These are phyloP conservation scores for Coemansia sp. DNA, from an alignment of 192 early-diverging fungal genomes.

Conservation along the genomic window DNA sequence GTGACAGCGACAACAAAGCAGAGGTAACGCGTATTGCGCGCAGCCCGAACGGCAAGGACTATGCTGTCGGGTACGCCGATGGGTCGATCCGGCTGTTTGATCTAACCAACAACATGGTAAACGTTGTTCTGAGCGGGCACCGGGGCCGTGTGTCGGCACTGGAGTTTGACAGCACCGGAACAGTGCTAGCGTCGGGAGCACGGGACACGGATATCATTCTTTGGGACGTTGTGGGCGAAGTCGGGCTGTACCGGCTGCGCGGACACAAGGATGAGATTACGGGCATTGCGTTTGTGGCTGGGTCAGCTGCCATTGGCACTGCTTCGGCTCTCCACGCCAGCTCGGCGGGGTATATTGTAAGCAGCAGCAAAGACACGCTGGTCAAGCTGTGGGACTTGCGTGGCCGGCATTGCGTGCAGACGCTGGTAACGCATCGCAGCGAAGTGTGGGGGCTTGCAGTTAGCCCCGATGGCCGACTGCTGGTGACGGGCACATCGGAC, in stretches of 20 bases:
- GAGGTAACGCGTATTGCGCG: constrained; percentile 82
- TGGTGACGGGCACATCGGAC: constrained; percentile 87
- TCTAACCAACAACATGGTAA: constrained; percentile 52
- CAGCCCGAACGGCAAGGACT: constrained; percentile 65
- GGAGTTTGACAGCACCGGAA: constrained; percentile 75
- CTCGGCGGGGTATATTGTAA: constrained; percentile 70
- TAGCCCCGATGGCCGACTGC: constrained; percentile 59
- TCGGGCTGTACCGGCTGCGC: constrained; percentile 80
- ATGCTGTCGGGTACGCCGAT: constrained; percentile 92
- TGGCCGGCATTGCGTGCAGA: constrained; percentile 94
- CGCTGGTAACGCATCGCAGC: constrained; percentile 85
- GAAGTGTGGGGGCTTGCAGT: constrained; percentile 90
- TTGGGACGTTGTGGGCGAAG: constrained; percentile 92
- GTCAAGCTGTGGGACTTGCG: constrained; percentile 95
- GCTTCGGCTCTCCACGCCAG: constrained; percentile 49
- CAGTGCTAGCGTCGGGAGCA: constrained; percentile 85
- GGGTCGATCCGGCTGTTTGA: constrained; percentile 92
- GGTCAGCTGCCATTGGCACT: constrained; percentile 9
- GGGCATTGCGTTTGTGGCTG: constrained; percentile 38
- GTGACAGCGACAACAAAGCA: constrained; percentile 74
- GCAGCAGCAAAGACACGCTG: constrained; percentile 93
- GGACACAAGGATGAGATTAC: constrained; percentile 98
- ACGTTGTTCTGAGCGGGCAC: constrained; percentile 89
- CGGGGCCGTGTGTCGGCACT: constrained; percentile 80
- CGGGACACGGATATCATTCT: constrained; percentile 92